These are phyloP conservation scores for Saccharum officinarum DNA, from an alignment of 176 grass and related monocot species.

Conservation along the genomic window DNA sequence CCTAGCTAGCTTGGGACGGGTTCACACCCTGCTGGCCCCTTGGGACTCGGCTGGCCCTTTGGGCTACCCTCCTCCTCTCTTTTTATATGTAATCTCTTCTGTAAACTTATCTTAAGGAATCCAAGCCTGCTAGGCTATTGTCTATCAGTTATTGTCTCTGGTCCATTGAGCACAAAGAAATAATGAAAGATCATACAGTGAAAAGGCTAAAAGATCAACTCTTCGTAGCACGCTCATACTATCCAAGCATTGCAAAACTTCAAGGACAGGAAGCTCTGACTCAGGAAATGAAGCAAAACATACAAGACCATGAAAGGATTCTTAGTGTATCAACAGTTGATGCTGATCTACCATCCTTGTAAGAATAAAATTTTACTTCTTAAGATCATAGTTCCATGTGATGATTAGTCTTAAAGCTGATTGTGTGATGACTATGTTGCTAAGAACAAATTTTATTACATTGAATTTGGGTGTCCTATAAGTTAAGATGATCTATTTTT, in stretches of 20 bases:
- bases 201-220: conserved; percentile 79
- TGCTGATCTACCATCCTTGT: conserved; percentile 82
- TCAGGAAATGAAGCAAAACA: conserved; percentile 63
- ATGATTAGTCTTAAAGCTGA: conserved; percentile 26
- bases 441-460: conserved; percentile 8
- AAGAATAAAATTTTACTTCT: conserved; percentile 33
- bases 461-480: not conserved
- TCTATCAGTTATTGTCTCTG: conserved; percentile 98
- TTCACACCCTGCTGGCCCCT: no score
- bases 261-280: conserved; percentile 58
- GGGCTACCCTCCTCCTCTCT: no score
- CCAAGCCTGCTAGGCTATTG: no score
- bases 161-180: conserved; percentile 80
- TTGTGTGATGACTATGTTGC: not conserved
- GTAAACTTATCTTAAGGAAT: no score
- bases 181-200: conserved; percentile 61
- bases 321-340: conserved; percentile 76
- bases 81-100: no score
- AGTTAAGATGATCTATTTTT: not conserved
- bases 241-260: conserved; percentile 74
- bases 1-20: no score
- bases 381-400: conserved; percentile 1
- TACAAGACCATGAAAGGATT: conserved; percentile 78
- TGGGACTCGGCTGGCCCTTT: no score
- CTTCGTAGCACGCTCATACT: conserved; percentile 75